Conservation (phyloP, 495 filamentous ascomycete species). For the Penicillium verhagenii region DNA sequence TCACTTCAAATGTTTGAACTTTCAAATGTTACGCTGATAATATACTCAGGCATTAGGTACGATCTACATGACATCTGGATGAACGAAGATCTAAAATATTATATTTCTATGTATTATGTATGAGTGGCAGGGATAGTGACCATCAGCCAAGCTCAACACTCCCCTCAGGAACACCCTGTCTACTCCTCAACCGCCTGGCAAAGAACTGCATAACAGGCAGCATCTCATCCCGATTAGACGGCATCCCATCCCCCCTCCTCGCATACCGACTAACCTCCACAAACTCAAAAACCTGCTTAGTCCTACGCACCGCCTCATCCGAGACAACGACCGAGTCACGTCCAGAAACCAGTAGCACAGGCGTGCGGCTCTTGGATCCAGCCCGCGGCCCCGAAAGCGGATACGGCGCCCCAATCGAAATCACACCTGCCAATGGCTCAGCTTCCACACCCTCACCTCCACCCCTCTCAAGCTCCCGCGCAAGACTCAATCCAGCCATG, state of each 20-base stretch:
- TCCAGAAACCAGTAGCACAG: slow-evolving; percentile 71
- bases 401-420: slow-evolving; percentile 75
- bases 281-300: slow-evolving; percentile 67
- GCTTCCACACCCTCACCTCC: slow-evolving; percentile 24
- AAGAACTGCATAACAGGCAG: slow-evolving; percentile 92
- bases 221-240: slow-evolving; percentile 79
- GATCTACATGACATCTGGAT: too few species aligned
- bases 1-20: too few species aligned
- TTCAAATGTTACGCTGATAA: too few species aligned
- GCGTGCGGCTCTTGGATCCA: slow-evolving; percentile 60
- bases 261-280: slow-evolving; percentile 76
- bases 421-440: slow-evolving; percentile 54
- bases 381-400: slow-evolving; percentile 47
- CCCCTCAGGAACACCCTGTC: slow-evolving; percentile 58
- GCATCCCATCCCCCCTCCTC: slow-evolving; percentile 78
- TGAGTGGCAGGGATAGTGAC: neutral
- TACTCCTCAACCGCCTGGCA: slow-evolving; percentile 68
- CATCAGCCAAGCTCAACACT: slow-evolving; percentile 50
- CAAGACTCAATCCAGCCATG: slow-evolving; percentile 66
- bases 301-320: slow-evolving; percentile 56
- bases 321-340: slow-evolving; percentile 61
- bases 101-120: neutral
- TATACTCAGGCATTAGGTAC: too few species aligned
- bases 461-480: slow-evolving; percentile 30
- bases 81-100: too few species aligned